These are phyloP conservation scores for Amanita rimosa DNA, from an alignment of 768 basidiomycete species.

Conservation along the genomic window DNA sequence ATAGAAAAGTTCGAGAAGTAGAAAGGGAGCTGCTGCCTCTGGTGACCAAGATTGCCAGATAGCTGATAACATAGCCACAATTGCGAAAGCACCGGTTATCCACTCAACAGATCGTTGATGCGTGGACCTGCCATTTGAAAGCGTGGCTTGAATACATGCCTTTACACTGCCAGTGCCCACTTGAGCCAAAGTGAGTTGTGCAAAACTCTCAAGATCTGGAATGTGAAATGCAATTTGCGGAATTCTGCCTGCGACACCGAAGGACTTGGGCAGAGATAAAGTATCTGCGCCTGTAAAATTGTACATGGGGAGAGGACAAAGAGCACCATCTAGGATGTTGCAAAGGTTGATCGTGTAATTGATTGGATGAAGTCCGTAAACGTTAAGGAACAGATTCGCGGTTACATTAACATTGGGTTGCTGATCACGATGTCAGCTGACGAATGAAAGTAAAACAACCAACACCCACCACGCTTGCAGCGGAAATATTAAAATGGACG, in stretches of 20 bases:
- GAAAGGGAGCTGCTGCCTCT: slow-evolving; percentile 53
- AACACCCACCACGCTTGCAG: slow-evolving; percentile 70
- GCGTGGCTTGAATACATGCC: slow-evolving; percentile 85
- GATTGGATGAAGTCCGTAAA: slow-evolving; percentile 77
- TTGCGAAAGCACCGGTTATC: slow-evolving; percentile 54
- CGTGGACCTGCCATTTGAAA: slow-evolving; percentile 85
- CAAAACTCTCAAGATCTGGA: slow-evolving; percentile 88
- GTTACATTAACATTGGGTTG: slow-evolving; percentile 69
- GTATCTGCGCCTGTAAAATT: slow-evolving; percentile 81
- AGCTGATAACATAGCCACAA: slow-evolving; percentile 55
- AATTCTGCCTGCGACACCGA: slow-evolving; percentile 45
- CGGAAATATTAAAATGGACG: slow-evolving; percentile 75
- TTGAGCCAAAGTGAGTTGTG: slow-evolving; percentile 64
- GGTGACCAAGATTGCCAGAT: slow-evolving; percentile 48
- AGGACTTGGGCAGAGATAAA: slow-evolving; percentile 47
- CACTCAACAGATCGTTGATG: slow-evolving; percentile 69
- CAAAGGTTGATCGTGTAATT: slow-evolving; percentile 88
- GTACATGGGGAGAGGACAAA: slow-evolving; percentile 77
- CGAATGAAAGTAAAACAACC: neutral
- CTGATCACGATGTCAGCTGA: slow-evolving; percentile 22
- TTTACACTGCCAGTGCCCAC: slow-evolving; percentile 60
- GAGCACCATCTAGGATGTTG: slow-evolving; percentile 57
- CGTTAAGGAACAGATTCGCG: slow-evolving; percentile 73
- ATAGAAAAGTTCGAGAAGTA: slow-evolving; percentile 71
- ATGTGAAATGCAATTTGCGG: slow-evolving; percentile 77